Percentiles rank a stretch among this genome's conserved stretches.
phyloP scores from a whole-genome alignment of 768 basidiomycete species.

The Sarcodon aspratus region DNA sequence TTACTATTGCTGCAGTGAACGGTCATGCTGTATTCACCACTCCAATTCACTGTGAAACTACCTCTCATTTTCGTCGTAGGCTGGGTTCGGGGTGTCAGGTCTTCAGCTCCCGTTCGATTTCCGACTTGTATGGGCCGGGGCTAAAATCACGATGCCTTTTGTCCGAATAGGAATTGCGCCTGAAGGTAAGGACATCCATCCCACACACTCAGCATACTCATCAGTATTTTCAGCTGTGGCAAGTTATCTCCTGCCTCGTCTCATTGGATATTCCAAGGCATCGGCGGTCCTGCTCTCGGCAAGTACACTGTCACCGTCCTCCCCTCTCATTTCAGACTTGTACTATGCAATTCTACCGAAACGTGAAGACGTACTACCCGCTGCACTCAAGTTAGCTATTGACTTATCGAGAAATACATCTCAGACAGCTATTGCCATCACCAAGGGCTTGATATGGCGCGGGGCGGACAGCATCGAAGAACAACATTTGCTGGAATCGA shows the following conservation, averaged over 20 bases:
- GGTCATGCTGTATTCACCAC: conserved; percentile 29
- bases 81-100: conserved; percentile 37
- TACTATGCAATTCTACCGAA: conserved; percentile 37
- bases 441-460: conserved; percentile 40
- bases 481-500: conserved; percentile 42
- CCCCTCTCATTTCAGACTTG: conserved; percentile 29
- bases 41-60: neutral
- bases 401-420: conserved; percentile 42
- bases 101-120: conserved; percentile 42
- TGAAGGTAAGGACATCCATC: conserved; percentile 25
- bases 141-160: conserved; percentile 38
- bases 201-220: neutral
- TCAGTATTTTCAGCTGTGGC: conserved; percentile 19
- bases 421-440: conserved; percentile 36
- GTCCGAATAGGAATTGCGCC: conserved; percentile 36
- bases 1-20: conserved; percentile 40
- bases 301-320: conserved; percentile 29
- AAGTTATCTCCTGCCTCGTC: conserved; percentile 40
- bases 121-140: conserved; percentile 39
- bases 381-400: conserved; percentile 37
- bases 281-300: conserved; percentile 40
- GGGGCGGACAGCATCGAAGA: conserved; percentile 39
- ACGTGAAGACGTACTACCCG: conserved; percentile 40
- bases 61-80: conserved; percentile 13
- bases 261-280: conserved; percentile 40